Base-by-base conservation (phyloP, 202 grass and related monocot genomes). In the Saccharum hybrid region DNA sequence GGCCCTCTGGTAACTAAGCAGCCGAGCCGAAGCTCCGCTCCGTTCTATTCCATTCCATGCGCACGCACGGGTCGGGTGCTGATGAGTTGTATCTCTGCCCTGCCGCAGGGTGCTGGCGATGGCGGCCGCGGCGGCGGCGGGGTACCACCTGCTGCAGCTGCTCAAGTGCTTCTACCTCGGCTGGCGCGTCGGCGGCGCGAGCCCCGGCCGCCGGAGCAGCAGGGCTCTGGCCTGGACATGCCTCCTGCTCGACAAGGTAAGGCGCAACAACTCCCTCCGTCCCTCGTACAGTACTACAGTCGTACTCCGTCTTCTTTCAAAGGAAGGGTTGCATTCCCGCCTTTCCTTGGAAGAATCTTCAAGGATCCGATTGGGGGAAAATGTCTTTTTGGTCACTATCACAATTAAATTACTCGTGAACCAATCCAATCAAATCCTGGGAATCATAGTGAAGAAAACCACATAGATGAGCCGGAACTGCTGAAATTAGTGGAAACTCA, bases 181-280 rank as follows among this genome's bases (percentile, higher is more conserved):
- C 63, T 86, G 84, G 13, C 13, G 12, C 52, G 28, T 28, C 28
- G 74, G 39, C 72, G 73, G 66, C 48, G 75, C 15, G 16, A 86
- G 37, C 77, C 45, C 74, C 13, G 83, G 87, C 80, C 74, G 85
- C 80, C 78, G 84, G 57, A 79, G 19, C 41, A 78, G 76, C 81
- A 84, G 51, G 77, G 78, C 56, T 3, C 2, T 82, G 54, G 87
- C 92, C 3, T 94, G 92, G 92, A 23, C 71, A 22, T 94, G 87
- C 71, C 81, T 94, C 41, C 65, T 92, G 22, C 84, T 94, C 72
- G 92, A 94, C 71, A 84, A 94, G 92, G 92, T 92, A 85, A 10
- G 0, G 66, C n/a, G 56, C 37, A 70, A 54, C 78, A 30, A 45
- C 37, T 76, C 36, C 5, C 26, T 26, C 73, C 37, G 3, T 0